phyloP scores from a whole-genome alignment of 805 yeast species.

The Sugiyamaella valdiviana region DNA sequence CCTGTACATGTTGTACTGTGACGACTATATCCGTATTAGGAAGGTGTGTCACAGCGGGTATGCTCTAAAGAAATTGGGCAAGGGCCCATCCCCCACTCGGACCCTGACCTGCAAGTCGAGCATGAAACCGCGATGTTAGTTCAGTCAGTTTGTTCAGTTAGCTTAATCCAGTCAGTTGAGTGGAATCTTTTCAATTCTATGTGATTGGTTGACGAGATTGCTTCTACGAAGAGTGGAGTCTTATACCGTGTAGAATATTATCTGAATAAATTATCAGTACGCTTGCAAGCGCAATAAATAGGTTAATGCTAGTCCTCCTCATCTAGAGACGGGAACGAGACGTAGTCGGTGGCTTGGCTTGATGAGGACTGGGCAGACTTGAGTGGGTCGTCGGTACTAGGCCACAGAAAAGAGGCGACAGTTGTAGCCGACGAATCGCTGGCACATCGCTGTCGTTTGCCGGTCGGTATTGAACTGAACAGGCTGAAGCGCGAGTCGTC shows the following conservation, averaged over 20 bases:
- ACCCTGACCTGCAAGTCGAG: too few relatives aligned
- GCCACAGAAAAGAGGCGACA: background rate
- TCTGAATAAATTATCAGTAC: too few relatives aligned
- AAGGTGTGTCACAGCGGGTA: too few relatives aligned
- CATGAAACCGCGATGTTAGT: too few relatives aligned
- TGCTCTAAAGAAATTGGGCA: too few relatives aligned
- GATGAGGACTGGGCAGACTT: background rate
- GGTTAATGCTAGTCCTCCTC: background rate
- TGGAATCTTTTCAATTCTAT: too few relatives aligned
- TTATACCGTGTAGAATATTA: too few relatives aligned
- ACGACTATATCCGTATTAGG: background rate
- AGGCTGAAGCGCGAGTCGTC: background rate
- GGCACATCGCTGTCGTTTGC: background rate
- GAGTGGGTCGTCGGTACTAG: background rate
- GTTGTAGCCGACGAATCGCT: background rate
- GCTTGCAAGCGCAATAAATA: background rate
- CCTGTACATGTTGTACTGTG: background rate
- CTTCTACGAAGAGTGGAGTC: too few relatives aligned
- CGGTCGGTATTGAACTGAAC: background rate
- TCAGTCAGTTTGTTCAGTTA: too few relatives aligned
- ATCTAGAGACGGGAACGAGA: constrained; percentile 13
- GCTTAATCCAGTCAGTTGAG: too few relatives aligned
- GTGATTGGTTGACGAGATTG: too few relatives aligned
- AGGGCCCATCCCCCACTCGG: too few relatives aligned
- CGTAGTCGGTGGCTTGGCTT: constrained; percentile 2